These are phyloP conservation scores for Debaryomyces psychrophilus DNA, from an alignment of 1,139 yeast species.

Conservation along the genomic window DNA sequence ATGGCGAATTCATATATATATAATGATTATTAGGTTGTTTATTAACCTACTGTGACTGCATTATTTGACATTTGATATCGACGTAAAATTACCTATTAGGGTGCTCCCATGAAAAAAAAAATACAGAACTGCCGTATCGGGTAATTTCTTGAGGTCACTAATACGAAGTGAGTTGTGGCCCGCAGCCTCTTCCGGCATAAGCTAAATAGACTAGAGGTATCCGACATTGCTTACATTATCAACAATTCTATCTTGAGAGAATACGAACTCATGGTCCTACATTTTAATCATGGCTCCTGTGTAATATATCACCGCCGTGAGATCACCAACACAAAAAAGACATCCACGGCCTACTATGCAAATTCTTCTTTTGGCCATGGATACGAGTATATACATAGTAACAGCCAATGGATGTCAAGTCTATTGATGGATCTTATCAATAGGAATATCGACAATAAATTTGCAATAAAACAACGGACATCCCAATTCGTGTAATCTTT, in stretches of 20 bases:
- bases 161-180: background rate
- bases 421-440: too few relatives aligned
- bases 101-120: constrained; percentile 8
- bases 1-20: constrained; percentile 1
- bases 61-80: constrained; percentile 1
- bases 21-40: background rate
- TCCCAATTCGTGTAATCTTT: background rate
- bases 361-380: too few relatives aligned
- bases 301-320: too few relatives aligned
- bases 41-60: background rate
- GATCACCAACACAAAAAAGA: too few relatives aligned
- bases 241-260: background rate
- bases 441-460: background rate
- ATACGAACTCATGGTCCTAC: background rate
- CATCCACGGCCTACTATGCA: too few relatives aligned
- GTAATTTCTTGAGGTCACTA: background rate
- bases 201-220: background rate
- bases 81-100: constrained; percentile 8
- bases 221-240: background rate
- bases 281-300: too few relatives aligned
- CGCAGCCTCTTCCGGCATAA: constrained; percentile 1
- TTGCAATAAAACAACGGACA: background rate
- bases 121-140: constrained; percentile 3
- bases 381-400: too few relatives aligned
- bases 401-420: too few relatives aligned